Conservation (phyloP, 345 rosid genomes). For the Excoecaria agallocha region DNA sequence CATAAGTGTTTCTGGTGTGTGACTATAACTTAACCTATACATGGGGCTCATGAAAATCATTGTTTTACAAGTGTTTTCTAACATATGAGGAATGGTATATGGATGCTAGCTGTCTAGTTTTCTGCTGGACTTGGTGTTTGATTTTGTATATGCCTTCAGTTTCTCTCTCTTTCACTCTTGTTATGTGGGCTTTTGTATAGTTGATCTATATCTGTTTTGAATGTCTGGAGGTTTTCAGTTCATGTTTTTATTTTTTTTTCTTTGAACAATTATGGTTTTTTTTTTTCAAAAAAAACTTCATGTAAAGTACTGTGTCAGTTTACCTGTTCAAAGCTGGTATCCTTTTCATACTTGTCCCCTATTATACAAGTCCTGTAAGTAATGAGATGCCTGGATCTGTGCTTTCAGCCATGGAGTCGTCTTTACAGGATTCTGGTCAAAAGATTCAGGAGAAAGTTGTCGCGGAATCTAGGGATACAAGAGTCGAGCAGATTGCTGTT, state of each 20-base stretch:
- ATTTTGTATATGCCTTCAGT: background rate
- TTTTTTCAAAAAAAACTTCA: background rate
- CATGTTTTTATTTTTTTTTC: background rate
- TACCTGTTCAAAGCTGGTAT: background rate
- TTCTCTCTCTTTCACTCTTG: background rate
- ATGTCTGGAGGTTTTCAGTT: background rate
- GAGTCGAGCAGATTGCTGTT: constrained; percentile 22
- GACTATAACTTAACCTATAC: background rate
- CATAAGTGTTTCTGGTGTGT: constrained; percentile 44
- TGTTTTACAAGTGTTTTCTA: background rate
- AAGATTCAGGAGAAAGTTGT: constrained; percentile 23
- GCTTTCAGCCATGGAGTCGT: constrained; percentile 22
- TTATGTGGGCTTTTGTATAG: background rate
- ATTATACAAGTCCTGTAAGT: constrained; percentile 25
- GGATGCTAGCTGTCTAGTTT: background rate
- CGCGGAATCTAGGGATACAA: constrained; percentile 24
- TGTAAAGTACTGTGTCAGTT: background rate
- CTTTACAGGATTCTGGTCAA: constrained; percentile 10
- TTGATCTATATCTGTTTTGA: background rate
- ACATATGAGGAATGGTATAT: background rate
- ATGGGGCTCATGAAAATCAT: background rate
- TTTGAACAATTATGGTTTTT: background rate
- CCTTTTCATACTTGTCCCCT: background rate
- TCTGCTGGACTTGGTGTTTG: background rate
- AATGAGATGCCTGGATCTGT: constrained; percentile 11